Evolutionary conservation across 2,329 filamentous ascomycete species (phyloP).

Genomic region (Truncatella angustata): DNA sequence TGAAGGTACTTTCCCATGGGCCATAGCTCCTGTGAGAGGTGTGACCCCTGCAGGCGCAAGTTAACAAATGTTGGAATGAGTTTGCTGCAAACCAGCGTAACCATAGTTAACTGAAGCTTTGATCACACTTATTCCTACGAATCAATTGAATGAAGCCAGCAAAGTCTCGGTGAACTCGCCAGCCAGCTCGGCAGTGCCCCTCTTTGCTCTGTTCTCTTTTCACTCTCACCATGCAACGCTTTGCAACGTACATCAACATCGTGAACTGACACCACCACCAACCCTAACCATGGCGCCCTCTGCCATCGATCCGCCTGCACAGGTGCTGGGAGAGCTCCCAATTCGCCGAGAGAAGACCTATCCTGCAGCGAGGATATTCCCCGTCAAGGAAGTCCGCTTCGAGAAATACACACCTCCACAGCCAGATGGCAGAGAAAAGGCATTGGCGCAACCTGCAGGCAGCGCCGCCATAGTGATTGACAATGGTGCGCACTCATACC

Average conservation of each 20-base stretch:
- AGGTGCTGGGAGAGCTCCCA: conserved; percentile 34
- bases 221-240: neutral
- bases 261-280: conserved; percentile 8
- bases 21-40: neutral
- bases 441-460: conserved; percentile 52
- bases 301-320: conserved; percentile 44
- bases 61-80: no score
- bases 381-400: conserved; percentile 62
- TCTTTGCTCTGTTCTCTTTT: neutral
- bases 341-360: conserved; percentile 43
- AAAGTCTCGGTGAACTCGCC: no score
- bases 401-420: conserved; percentile 53
- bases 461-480: conserved; percentile 90
- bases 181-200: no score
- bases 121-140: neutral
- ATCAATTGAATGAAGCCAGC: no score
- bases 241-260: conserved; percentile 8
- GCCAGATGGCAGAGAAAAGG: conserved; percentile 69
- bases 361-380: conserved; percentile 55
- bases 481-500: conserved; percentile 66
- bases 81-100: neutral
- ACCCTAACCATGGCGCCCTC: conserved; percentile 48
- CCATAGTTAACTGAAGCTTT: no score
- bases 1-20: no score
- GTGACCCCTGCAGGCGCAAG: conserved; percentile 1